Base-by-base conservation (phyloP, 2,329 filamentous ascomycete species). In the Orbilia oligospora region DNA sequence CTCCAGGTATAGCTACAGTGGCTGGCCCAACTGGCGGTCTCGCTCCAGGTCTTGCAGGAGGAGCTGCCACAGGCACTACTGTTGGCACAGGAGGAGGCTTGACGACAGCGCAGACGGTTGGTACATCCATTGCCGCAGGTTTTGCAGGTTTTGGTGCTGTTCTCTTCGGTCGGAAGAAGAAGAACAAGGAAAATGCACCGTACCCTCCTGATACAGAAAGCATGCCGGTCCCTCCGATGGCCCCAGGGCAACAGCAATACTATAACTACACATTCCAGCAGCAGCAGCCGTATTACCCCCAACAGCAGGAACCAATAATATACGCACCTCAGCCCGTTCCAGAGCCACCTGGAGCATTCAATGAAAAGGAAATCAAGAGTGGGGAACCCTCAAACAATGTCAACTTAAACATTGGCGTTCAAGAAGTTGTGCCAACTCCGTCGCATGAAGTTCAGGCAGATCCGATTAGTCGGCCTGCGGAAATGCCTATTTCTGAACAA, bases 401-500 rank as follows among this genome's bases (percentile, higher is more conserved):
- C 4, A 46, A 64, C 33, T 33, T 78, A 20, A 72, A 38, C 9
- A 63, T 78, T 3, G 75, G 75, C 10, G 68, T 78, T 8, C 75
- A 78, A 24, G 75, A 78, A 22, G 75, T 78, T 18, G 56, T 72
- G 18, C 75, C 75, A 12, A 78, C 75, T 55, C 75, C 75, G 5
- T 69, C 61, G n/a, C 64, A 67, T 22, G 63, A 72, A 20, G 41
- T 67, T 20, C 51, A 67, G 9, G 61, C 24, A 0, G 61, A 68
- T 30, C 73, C 73, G 10, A 66, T 77, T 24, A 73, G 38, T 14
- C n/a, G 44, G 5, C 36, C 56, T 2, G 27, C 20, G 3, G 72
- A 76, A 33, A 76, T 77, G 73, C 73, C 73, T 9, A 56, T 67
- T 33, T 36, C 58, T 3, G 72, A 76, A 38, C 72, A 76, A 12